These are phyloP conservation scores for Stropharia rugosoannulata DNA, from an alignment of 768 basidiomycete genomes.

Conservation along the genomic window DNA sequence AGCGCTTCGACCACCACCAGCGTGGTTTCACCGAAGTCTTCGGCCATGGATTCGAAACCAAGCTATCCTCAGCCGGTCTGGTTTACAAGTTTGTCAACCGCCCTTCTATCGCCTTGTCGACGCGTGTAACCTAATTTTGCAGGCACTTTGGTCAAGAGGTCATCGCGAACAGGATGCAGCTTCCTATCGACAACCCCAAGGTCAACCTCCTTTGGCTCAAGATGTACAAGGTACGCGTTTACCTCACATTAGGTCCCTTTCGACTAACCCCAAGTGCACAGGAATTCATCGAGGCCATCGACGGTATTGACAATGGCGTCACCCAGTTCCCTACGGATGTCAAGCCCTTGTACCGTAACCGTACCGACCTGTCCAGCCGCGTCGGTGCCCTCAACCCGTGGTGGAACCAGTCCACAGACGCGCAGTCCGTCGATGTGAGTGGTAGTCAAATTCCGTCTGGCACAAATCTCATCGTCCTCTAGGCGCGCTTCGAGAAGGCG, in stretches of 20 bases:
- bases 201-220: slow-evolving; percentile 83
- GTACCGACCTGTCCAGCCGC: slow-evolving; percentile 84
- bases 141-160: slow-evolving; percentile 92
- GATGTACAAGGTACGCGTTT: slow-evolving; percentile 67
- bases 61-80: slow-evolving; percentile 89
- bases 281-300: slow-evolving; percentile 94
- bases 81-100: slow-evolving; percentile 80
- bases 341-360: slow-evolving; percentile 67
- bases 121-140: slow-evolving; percentile 4
- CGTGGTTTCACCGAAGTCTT: slow-evolving; percentile 90
- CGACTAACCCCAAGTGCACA: slow-evolving; percentile 23
- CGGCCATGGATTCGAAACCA: slow-evolving; percentile 84
- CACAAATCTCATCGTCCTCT: background rate
- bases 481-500: slow-evolving; percentile 78
- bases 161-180: slow-evolving; percentile 59
- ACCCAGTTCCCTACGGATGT: slow-evolving; percentile 71
- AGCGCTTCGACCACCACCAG: slow-evolving; percentile 95
- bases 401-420: slow-evolving; percentile 83
- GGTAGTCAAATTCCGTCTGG: background rate
- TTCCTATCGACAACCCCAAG: slow-evolving; percentile 55
- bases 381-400: slow-evolving; percentile 84
- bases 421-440: slow-evolving; percentile 73
- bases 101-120: background rate
- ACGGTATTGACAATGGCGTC: slow-evolving; percentile 95
- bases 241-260: background rate